Evolutionary conservation across 2,329 filamentous ascomycete genomes (phyloP), one percentile per base, ranked within the genome.

Genomic region (Aspergillus quadricinctus): DNA sequence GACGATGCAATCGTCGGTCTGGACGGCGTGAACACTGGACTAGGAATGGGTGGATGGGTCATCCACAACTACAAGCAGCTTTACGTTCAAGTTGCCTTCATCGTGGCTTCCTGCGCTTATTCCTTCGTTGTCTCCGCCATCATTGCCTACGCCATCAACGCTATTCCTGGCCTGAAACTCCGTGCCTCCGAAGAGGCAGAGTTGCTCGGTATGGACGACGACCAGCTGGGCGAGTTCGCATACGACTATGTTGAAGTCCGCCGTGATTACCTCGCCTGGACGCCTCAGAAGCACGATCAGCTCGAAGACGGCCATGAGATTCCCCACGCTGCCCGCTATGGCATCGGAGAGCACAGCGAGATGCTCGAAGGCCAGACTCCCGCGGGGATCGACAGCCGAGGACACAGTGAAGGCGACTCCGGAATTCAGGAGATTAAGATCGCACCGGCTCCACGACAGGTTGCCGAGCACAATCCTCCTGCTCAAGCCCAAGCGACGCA

Each of bases 1-100:
- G 85, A 88, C 61, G 82, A 87, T 68, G 87, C 88, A 74, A 88
- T 92, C 63, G 85, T 89, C 52, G 80, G 81, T 53, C 86, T 93
- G 37, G 89, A 92, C 69, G 89, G 89, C 57, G 81, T 81, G 69
- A 79, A 80, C 65, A 77, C 75, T 1, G 73, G 75, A 19, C 67
- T 66, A 5, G 63, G 61, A 10, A 70, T 78, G 50, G 87, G 88
- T 52, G 88, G 88, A 56, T 90, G 87, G 87, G 78, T 89, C 67
- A 85, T 88, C 71, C 81, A 83, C 70, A 81, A 89, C 80, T 90
- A 81, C 68, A 78, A 87, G 64, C 87, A 89, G 74, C 78, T 90
- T 21, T 88, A 84, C 64, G 85, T 88, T 70, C 87, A 90, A 72
- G 77, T 90, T 53, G 86, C 87, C 55, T 88, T 87, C 69, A 83